Evolutionary conservation across 805 yeast species (phyloP).

Genomic region (Candida ulmi): DNA sequence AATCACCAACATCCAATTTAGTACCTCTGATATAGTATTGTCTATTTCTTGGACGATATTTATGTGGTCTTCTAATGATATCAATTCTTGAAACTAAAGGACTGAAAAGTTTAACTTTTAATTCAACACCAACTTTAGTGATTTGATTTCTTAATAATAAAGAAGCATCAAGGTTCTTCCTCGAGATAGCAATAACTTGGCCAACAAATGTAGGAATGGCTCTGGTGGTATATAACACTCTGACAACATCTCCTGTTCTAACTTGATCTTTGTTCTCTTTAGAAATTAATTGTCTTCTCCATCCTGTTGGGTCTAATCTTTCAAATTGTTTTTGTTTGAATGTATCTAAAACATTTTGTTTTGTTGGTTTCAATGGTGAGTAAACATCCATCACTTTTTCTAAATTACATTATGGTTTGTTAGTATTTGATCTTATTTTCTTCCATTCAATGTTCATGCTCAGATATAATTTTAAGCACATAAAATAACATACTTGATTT

Average conservation of each 20-base stretch:
- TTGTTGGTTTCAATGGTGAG: constrained; percentile 13
- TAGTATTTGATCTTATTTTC: too few species aligned
- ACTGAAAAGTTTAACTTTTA: constrained; percentile 72
- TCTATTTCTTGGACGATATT: constrained; percentile 74
- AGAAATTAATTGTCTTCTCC: constrained; percentile 52
- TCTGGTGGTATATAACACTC: constrained; percentile 57
- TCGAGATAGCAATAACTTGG: constrained; percentile 68
- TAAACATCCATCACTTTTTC: constrained; percentile 14
- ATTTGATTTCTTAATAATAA: constrained; percentile 79
- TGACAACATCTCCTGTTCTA: constrained; percentile 77
- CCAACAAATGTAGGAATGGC: constrained; percentile 67
- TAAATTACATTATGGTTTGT: not conserved
- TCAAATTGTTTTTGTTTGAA: constrained; percentile 31
- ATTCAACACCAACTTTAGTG: constrained; percentile 79
- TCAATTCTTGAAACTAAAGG: constrained; percentile 78
- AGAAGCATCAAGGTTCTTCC: constrained; percentile 67
- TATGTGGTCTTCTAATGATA: constrained; percentile 65
- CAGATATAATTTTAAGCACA: not conserved
- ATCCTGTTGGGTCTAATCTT: constrained; percentile 67
- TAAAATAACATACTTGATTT: constrained; percentile 9
- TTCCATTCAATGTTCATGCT: too few species aligned
- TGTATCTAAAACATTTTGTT: constrained; percentile 18
- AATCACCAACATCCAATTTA: constrained; percentile 69
- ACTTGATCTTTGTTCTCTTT: constrained; percentile 39
- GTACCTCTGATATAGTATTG: constrained; percentile 85